These are phyloP conservation scores for Colletotrichum camelliae DNA, from an alignment of 2,329 filamentous ascomycete species.

Conservation along the genomic window DNA sequence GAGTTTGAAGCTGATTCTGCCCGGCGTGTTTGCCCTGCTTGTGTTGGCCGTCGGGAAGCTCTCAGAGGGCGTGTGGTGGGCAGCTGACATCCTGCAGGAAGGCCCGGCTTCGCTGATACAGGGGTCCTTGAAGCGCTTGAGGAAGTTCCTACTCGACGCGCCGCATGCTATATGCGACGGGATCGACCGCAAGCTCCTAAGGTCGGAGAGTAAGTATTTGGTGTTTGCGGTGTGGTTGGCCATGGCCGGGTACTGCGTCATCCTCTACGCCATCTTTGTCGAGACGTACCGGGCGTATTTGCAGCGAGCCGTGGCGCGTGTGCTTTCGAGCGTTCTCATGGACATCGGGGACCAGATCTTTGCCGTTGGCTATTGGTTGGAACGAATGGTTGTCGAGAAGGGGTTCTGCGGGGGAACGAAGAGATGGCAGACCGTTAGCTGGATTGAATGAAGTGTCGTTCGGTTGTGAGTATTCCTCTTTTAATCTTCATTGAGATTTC, in stretches of 20 bases:
- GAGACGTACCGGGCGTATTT: neutral
- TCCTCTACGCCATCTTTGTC: slow-evolving; percentile 22
- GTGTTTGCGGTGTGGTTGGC: slow-evolving; percentile 18
- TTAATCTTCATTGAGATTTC: neutral
- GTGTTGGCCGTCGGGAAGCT: neutral
- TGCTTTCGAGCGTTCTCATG: neutral
- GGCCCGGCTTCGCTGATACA: neutral
- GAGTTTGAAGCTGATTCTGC: neutral
- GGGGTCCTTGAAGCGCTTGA: neutral
- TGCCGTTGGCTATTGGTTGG: neutral
- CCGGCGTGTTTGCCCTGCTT: neutral
- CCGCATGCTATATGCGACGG: neutral
- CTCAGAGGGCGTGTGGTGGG: neutral
- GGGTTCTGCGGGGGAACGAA: neutral
- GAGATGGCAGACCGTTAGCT: neutral
- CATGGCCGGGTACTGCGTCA: neutral
- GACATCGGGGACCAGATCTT: neutral
- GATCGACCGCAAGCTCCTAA: neutral
- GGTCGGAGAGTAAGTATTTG: neutral
- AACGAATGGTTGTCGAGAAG: neutral
- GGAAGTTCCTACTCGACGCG: neutral
- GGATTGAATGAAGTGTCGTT: neutral
- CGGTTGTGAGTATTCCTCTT: neutral
- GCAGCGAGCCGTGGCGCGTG: neutral
- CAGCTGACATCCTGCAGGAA: neutral